Evolutionary conservation across 371 early-diverging fungal genomes (phyloP).

Genomic region (Fennellomyces sp.): DNA sequence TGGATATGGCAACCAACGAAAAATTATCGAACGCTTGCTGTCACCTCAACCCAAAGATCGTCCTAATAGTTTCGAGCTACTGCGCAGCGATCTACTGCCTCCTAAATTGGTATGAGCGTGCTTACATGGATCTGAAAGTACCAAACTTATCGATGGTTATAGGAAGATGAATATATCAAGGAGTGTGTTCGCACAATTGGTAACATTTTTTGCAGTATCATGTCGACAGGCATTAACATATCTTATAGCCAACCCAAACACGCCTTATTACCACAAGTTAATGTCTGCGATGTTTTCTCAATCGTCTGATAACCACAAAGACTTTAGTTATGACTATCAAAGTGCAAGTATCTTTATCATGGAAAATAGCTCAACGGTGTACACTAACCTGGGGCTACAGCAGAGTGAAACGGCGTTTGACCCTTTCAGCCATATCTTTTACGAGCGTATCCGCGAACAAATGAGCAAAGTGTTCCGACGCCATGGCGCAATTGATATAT

Average conservation of each 20-base stretch:
- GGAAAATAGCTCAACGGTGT: neutral
- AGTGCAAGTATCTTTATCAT: slow-evolving; percentile 31
- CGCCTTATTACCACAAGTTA: slow-evolving; percentile 83
- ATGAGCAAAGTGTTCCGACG: slow-evolving; percentile 81
- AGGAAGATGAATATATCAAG: slow-evolving; percentile 90
- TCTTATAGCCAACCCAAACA: slow-evolving; percentile 75
- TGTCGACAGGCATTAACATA: neutral
- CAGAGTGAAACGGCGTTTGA: slow-evolving; percentile 54
- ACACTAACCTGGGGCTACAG: too few species aligned
- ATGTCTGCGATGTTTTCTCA: slow-evolving; percentile 85
- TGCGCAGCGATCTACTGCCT: slow-evolving; percentile 80
- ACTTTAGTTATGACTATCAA: slow-evolving; percentile 89
- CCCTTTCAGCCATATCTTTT: slow-evolving; percentile 66
- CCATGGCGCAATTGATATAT: slow-evolving; percentile 89
- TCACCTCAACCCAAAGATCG: slow-evolving; percentile 82
- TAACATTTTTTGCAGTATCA: slow-evolving; percentile 5
- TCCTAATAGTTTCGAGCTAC: slow-evolving; percentile 83
- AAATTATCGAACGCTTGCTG: slow-evolving; percentile 76
- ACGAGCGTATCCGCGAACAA: slow-evolving; percentile 72
- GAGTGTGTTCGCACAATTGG: slow-evolving; percentile 88
- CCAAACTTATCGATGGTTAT: neutral
- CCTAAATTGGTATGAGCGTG: slow-evolving; percentile 59
- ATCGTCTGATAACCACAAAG: slow-evolving; percentile 81
- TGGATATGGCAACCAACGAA: slow-evolving; percentile 62
- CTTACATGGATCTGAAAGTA: neutral